Evolutionary conservation across 192 early-diverging fungal genomes (phyloP).

Genomic region (Linnemannia hyalina): DNA sequence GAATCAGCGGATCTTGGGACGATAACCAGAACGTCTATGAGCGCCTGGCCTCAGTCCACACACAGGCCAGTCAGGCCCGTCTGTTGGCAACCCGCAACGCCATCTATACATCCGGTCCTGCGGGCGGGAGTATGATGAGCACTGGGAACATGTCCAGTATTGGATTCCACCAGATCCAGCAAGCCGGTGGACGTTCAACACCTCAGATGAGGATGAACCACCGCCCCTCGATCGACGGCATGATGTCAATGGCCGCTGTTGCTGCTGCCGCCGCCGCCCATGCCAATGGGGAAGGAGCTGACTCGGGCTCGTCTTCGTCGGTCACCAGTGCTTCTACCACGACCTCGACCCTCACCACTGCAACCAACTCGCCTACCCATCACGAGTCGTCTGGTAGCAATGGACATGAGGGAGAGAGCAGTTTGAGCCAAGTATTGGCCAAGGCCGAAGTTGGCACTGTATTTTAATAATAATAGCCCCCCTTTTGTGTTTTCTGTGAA

Average conservation of each 20-base stretch:
- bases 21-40: conserved; percentile 55
- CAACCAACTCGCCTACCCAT: conserved; percentile 31
- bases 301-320: conserved; percentile 19
- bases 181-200: not conserved
- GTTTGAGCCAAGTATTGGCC: conserved; percentile 11
- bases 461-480: conserved; percentile 25
- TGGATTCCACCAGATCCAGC: conserved; percentile 24
- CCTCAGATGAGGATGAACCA: conserved; percentile 13
- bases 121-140: conserved; percentile 57
- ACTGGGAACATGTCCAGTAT: conserved; percentile 10
- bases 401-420: not conserved
- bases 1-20: conserved; percentile 50
- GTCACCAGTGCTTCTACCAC: conserved; percentile 23
- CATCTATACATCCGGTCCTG: conserved; percentile 10
- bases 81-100: conserved; percentile 26
- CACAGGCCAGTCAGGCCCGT: conserved; percentile 47
- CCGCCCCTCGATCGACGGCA: conserved; percentile 32
- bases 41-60: conserved; percentile 44
- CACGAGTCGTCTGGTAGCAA: conserved; percentile 14
- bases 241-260: conserved; percentile 1
- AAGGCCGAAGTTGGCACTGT: conserved; percentile 48
- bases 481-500: not conserved
- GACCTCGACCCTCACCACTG: conserved; percentile 12
- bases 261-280: conserved; percentile 6
- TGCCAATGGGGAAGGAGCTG: not conserved